A percentile compares a stretch with the other conserved stretches of the same genome.
These are phyloP conservation scores for Ustilago cynodontis DNA, from an alignment of 1,284 basidiomycete species.

Conservation along the genomic window DNA sequence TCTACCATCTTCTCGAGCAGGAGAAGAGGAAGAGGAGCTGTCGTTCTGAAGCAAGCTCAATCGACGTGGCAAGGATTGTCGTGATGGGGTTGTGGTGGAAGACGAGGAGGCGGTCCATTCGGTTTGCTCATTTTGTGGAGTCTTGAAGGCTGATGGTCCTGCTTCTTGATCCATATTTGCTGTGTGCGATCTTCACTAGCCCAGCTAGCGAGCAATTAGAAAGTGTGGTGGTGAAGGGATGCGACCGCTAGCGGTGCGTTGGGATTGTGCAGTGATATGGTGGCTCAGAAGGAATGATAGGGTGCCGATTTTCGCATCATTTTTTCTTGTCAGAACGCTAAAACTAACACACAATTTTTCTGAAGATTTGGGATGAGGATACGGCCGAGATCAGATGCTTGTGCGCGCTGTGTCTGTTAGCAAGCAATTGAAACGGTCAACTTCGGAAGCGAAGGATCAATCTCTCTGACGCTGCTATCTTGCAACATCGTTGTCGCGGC, in stretches of 20 bases:
- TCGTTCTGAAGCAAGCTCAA: slow-evolving; percentile 36
- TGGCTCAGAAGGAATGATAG: background rate
- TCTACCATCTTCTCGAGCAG: slow-evolving; percentile 12
- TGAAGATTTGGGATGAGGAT: too few relatives aligned
- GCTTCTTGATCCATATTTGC: slow-evolving; percentile 16
- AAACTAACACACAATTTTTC: too few relatives aligned
- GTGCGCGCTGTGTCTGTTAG: background rate
- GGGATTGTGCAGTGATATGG: slow-evolving; percentile 3
- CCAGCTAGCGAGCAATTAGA: slow-evolving; percentile 23
- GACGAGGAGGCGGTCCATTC: slow-evolving; percentile 20
- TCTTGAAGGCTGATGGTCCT: slow-evolving; percentile 24
- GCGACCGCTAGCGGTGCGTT: slow-evolving; percentile 36
- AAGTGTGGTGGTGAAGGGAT: background rate
- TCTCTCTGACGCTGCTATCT: background rate
- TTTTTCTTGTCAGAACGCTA: too few relatives aligned
- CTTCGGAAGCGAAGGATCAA: slow-evolving; percentile 5
- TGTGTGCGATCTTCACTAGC: slow-evolving; percentile 13
- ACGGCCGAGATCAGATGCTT: background rate
- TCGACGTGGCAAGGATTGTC: slow-evolving; percentile 23
- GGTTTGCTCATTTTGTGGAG: slow-evolving; percentile 27
- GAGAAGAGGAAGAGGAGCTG: slow-evolving; percentile 13
- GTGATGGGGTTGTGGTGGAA: slow-evolving; percentile 19
- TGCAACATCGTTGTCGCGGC: background rate
- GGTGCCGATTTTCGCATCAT: too few relatives aligned
- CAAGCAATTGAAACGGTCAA: background rate